Conservation (phyloP, 352 stramenopile genomes). For the Phytophthora fragariae region DNA sequence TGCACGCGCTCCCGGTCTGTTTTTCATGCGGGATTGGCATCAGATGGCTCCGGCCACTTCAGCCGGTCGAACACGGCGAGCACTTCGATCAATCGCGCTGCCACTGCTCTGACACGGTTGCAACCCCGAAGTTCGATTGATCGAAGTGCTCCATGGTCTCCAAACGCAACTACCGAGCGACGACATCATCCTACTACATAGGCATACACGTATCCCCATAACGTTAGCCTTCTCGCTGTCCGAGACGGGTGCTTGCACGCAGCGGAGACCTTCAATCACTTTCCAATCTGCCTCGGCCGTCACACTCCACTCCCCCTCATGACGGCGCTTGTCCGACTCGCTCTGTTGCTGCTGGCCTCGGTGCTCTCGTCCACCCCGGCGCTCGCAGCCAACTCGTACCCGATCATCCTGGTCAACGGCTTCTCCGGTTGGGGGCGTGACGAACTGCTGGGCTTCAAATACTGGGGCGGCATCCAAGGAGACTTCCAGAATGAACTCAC, state of each 20-base stretch:
- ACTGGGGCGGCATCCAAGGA: slow-evolving; percentile 60
- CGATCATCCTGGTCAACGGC: slow-evolving; percentile 66
- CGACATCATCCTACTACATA: background rate
- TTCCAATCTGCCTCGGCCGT: background rate
- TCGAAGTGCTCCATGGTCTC: background rate
- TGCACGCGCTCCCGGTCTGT: background rate
- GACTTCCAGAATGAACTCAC: slow-evolving; percentile 53
- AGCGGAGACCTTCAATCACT: background rate
- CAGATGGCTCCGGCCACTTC: background rate
- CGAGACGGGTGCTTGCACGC: background rate
- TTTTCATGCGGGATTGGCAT: background rate
- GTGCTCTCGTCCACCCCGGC: slow-evolving; percentile 13
- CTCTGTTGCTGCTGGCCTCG: slow-evolving; percentile 16
- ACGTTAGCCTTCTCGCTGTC: background rate
- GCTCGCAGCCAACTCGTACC: slow-evolving; percentile 50
- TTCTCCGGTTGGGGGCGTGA: slow-evolving; percentile 56
- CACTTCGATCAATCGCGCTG: too few species aligned
- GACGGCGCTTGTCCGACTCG: slow-evolving; percentile 23
- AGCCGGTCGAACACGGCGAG: background rate
- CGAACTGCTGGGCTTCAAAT: slow-evolving; percentile 54
- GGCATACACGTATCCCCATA: too few species aligned
- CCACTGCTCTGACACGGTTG: too few species aligned
- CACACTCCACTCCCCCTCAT: slow-evolving; percentile 3
- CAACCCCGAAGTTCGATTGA: background rate
- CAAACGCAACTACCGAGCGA: background rate